Base-by-base conservation (phyloP, 805 yeast species). In the Metschnikowia gruessii region DNA sequence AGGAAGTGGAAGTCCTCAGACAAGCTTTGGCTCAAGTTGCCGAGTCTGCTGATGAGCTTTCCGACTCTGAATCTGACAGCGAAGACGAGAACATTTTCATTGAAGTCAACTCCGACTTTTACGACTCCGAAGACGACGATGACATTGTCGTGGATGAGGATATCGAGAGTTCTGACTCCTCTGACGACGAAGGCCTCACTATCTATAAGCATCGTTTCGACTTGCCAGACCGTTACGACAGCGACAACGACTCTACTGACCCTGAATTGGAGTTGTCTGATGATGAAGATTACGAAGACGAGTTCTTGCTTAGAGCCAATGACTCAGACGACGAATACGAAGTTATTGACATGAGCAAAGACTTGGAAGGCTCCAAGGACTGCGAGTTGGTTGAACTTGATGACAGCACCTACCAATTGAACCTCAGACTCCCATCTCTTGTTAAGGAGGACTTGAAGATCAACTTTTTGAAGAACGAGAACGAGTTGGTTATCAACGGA, bases 361-460 rank as follows among this genome's bases (percentile, higher is more conserved):
- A 72, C 57, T 66, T 72, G 54, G 66, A 64, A 50, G 62, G 68
- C 57, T 65, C 72, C 34, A 71, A 71, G 50, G 77, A 72, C 58
- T 71, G 73, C 54, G 76, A 72, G 58, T 63, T 71, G 48, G 57
- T 61, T 22, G 66, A 70, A 53, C 52, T 67, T 18, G 69, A 69
- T 45, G 72, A 69, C 32, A 59, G 66, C 47, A 63, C 65, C 13
- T 71, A 70, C 57, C 68, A 69, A 52, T 64, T 72, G 56, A 63
- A 60, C 47, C 59, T 72, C 50, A 65, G 76, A 56, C 66, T 72
- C 38, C 77, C 77, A 11, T 63, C 74, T 7, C 55, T 72, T 36
- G 62, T 65, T 43, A 64, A 63, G 55, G 74, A 70, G 38, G 74
- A 69, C 55, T 59, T 69, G 52, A 68, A 66, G 46, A 58, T 72